A percentile compares a stretch with the other conserved stretches of the same genome.
Evolutionary conservation across 441 rosid species (phyloP).

Genomic region (Gossypium aridum): DNA sequence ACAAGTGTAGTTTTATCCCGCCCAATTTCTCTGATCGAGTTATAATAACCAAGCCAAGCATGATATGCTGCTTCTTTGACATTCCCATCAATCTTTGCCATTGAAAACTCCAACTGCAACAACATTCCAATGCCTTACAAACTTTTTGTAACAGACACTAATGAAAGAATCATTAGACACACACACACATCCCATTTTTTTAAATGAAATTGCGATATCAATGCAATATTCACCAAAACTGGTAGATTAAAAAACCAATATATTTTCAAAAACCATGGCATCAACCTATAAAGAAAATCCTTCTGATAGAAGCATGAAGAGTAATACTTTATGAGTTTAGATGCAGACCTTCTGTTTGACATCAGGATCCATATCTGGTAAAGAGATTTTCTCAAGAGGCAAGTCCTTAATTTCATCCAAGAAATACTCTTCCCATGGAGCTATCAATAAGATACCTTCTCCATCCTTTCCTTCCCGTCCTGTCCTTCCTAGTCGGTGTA

Average conservation of each 20-base stretch:
- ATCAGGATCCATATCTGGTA: constrained; percentile 50
- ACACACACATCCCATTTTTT: not conserved
- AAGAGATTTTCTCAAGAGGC: constrained; percentile 56
- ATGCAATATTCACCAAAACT: not conserved
- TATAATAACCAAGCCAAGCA: constrained; percentile 94
- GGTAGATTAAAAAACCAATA: not conserved
- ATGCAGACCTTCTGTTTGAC: constrained; percentile 47
- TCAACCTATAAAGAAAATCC: not conserved
- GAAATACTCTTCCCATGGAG: constrained; percentile 96
- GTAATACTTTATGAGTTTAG: constrained; percentile 9
- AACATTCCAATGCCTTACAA: constrained; percentile 10
- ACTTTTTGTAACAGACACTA: constrained; percentile 12
- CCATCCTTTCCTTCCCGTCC: constrained; percentile 87
- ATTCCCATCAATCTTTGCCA: constrained; percentile 67
- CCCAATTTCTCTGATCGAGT: constrained; percentile 74
- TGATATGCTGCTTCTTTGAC: constrained; percentile 91
- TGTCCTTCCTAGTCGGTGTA: constrained; percentile 90
- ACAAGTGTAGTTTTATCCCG: constrained; percentile 77
- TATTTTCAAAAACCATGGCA: not conserved
- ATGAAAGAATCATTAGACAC: not conserved
- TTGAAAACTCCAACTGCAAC: constrained; percentile 54
- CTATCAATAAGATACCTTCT: constrained; percentile 68
- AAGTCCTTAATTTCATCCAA: constrained; percentile 68
- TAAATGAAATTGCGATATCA: not conserved
- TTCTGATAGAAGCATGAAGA: not conserved